Conservation (phyloP, 1,139 yeast genomes). For the Spathaspora sp. region DNA sequence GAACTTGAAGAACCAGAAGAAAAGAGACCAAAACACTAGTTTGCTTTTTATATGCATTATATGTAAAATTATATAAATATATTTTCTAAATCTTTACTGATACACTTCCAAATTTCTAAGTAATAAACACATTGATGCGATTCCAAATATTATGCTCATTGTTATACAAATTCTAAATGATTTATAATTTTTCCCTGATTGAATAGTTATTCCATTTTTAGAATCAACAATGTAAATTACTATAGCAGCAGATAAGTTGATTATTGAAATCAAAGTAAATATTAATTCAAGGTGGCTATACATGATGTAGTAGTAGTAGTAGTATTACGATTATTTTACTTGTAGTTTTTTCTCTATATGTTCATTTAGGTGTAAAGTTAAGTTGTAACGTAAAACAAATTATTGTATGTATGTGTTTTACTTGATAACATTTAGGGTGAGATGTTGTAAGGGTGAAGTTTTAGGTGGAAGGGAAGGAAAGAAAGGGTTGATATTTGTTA, state of each 20-base stretch:
- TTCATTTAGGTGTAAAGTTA: too few relatives aligned
- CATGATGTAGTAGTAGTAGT: constrained; percentile 9
- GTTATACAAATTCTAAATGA: constrained; percentile 23
- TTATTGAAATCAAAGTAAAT: constrained; percentile 21
- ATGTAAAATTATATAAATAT: not conserved
- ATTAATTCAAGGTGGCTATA: constrained; percentile 18
- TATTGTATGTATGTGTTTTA: not conserved
- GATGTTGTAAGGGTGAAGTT: not conserved
- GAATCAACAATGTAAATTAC: constrained; percentile 21
- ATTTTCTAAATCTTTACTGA: not conserved
- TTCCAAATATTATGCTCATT: constrained; percentile 24
- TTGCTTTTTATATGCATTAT: not conserved
- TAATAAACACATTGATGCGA: constrained; percentile 17
- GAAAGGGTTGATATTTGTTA: not conserved
- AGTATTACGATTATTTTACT: too few relatives aligned
- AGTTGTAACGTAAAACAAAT: not conserved
- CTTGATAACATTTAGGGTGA: constrained; percentile 1
- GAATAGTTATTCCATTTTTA: constrained; percentile 17
- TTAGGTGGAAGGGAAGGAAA: not conserved
- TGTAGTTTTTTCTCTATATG: too few relatives aligned
- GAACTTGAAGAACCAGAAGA: constrained; percentile 12
- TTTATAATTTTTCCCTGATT: constrained; percentile 22
- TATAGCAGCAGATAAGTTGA: constrained; percentile 21
- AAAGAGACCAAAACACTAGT: constrained; percentile 8
- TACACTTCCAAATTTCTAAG: constrained; percentile 4